Evolutionary conservation across 2,329 filamentous ascomycete species (phyloP).

Genomic region (Aspergillus clavatus): DNA sequence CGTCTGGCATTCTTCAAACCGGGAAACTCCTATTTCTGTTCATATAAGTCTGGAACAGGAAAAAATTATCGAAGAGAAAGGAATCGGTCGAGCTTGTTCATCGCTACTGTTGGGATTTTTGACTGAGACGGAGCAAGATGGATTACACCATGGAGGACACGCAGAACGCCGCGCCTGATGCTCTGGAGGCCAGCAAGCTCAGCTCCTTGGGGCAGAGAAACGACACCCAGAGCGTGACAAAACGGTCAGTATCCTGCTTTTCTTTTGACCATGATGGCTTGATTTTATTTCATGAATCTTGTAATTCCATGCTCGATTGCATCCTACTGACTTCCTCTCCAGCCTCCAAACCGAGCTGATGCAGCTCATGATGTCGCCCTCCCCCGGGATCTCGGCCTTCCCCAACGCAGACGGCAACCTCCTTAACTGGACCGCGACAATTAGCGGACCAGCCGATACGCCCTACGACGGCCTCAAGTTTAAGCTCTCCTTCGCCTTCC

Average conservation of each 20-base stretch:
- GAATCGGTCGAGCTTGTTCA: not conserved
- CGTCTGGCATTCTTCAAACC: conserved; percentile 20
- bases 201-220: conserved; percentile 50
- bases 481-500: conserved; percentile 89
- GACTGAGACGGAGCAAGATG: conserved; percentile 34
- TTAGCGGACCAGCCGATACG: conserved; percentile 83
- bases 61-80: no score
- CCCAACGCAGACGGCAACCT: conserved; percentile 86
- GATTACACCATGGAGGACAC: conserved; percentile 56
- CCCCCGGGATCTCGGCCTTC: conserved; percentile 91
- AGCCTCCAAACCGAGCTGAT: conserved; percentile 97
- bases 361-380: conserved; percentile 94
- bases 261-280: no score
- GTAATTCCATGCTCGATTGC: not conserved
- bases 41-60: no score
- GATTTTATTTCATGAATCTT: not conserved
- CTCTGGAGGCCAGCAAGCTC: conserved; percentile 59
- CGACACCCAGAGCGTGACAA: conserved; percentile 70
- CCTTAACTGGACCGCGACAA: conserved; percentile 88
- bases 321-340: conserved; percentile 4
- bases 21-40: no score
- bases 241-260: conserved; percentile 54
- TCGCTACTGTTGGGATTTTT: no score
- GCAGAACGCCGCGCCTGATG: conserved; percentile 64
- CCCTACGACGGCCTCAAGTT: conserved; percentile 84